Base-by-base conservation (phyloP, 768 basidiomycete species). In the Termitomyces eurrhizus region DNA sequence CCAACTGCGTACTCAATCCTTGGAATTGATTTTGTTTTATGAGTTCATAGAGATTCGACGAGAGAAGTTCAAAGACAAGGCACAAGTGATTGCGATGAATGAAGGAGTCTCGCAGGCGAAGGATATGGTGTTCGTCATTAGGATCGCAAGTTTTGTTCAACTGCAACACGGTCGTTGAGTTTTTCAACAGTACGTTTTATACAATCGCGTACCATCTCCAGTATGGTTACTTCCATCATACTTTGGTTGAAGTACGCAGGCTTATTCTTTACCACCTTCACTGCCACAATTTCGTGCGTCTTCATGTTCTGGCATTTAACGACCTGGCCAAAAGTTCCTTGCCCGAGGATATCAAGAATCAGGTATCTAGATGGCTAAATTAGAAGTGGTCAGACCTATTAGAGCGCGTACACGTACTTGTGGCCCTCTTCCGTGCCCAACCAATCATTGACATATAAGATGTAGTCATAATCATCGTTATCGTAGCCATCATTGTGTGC, bases 11-110 rank as follows among this genome's bases (percentile, higher is more conserved):
- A 74, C 90, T 93, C 49, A 99, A 78, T 2, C 97, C 97, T 73
- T 97, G 92, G 82, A 98, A 99, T 71, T 95, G 93, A 74, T 99
- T 99, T 77, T 99, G 97, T 79, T 99, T 99, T 85, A 99, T 98
- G 70, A 99, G 84, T 74, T 99, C 97, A 78, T 98, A 99, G 59
- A 99, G 81, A 69, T 99, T 99, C 36, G 94, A 97, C 7, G 94
- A 95, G 11, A 99, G 83, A 52, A 98, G 83, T 74, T 99, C 96
- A 69, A 98, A 98, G 57, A 98, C 96, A 65, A 99, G 90, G 74
- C 97, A 99, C 49, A 99, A 82, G 74, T 99, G 97, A 65, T 83
- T 93, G 68, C 91, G 87, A 76, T 99, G 97, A 60, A 96, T 97
- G 77, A 99, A 99, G 0, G 92, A 93, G 74, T 98, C 97, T 16